phyloP scores from a whole-genome alignment of 2,329 filamentous ascomycete species.

The Sarocladiaceae sp. region DNA sequence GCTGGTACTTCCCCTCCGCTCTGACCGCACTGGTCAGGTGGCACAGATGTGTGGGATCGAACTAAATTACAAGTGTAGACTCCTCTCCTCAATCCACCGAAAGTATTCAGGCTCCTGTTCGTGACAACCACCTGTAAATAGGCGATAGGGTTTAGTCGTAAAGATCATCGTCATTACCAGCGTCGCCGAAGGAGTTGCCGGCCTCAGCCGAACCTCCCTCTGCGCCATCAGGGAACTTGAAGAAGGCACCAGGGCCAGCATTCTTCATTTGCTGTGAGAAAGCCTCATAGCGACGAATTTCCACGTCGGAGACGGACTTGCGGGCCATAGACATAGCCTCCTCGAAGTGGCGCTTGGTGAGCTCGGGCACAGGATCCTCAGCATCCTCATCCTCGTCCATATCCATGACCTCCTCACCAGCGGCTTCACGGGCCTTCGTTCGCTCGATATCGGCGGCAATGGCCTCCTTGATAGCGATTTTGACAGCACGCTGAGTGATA shows the following conservation, averaged over 20 bases:
- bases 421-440: constrained; percentile 81
- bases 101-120: constrained; percentile 3
- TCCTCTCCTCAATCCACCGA: not conserved
- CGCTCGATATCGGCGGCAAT: constrained; percentile 87
- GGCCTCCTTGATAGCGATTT: constrained; percentile 98
- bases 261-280: constrained; percentile 99
- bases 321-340: constrained; percentile 96
- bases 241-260: constrained; percentile 89
- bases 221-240: constrained; percentile 86
- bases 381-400: constrained; percentile 57
- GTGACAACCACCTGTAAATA: not conserved
- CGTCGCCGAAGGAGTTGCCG: constrained; percentile 70
- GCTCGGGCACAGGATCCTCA: constrained; percentile 92
- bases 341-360: constrained; percentile 96
- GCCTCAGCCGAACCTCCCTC: constrained; percentile 51
- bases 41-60: constrained; percentile 25
- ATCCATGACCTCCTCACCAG: constrained; percentile 75
- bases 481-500: constrained; percentile 97
- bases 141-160: constrained; percentile 69
- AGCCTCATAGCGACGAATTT: constrained; percentile 97
- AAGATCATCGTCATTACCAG: constrained; percentile 92
- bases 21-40: not conserved
- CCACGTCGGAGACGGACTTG: constrained; percentile 90
- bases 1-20: not conserved
- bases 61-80: constrained; percentile 41